phyloP scores from a whole-genome alignment of 2,329 filamentous ascomycete genomes.

The Stagonosporopsis chrysanthemi region DNA sequence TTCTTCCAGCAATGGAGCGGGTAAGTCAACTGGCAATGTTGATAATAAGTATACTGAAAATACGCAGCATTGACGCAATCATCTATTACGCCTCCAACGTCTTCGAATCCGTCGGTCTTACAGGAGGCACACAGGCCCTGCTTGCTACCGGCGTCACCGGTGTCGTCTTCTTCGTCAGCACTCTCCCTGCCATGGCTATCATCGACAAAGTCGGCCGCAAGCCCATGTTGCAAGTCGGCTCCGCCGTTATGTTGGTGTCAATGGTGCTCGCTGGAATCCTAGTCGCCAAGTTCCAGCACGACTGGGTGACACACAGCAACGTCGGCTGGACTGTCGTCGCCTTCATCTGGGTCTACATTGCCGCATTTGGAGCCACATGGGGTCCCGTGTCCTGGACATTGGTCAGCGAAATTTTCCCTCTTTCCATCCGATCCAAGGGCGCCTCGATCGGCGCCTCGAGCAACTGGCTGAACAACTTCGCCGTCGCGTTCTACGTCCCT shows the following conservation, averaged over 20 bases:
- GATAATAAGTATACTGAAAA: background rate
- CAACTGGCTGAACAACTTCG: constrained; percentile 52
- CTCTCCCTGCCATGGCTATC: constrained; percentile 63
- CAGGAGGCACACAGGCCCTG: constrained; percentile 61
- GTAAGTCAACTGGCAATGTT: background rate
- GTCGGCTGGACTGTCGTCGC: constrained; percentile 41
- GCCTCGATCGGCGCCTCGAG: constrained; percentile 46
- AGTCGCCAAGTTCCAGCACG: constrained; percentile 39
- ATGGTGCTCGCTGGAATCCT: constrained; percentile 39
- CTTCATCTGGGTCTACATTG: constrained; percentile 44
- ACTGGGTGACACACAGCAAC: constrained; percentile 29
- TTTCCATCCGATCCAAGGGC: constrained; percentile 49
- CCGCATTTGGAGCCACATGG: constrained; percentile 41
- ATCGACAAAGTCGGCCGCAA: constrained; percentile 66
- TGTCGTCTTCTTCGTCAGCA: constrained; percentile 65
- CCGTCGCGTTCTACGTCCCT: constrained; percentile 46
- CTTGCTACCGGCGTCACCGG: constrained; percentile 68
- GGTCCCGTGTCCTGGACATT: constrained; percentile 40
- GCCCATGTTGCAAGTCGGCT: constrained; percentile 62
- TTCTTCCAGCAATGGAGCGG: constrained; percentile 59
- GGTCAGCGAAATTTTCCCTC: constrained; percentile 47
- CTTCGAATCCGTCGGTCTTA: constrained; percentile 66
- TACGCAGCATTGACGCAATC: constrained; percentile 49
- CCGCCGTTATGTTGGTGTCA: constrained; percentile 46
- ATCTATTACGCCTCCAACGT: constrained; percentile 67